Base-by-base conservation (phyloP, 2,329 filamentous ascomycete genomes). In the Fusarium austroafricanum region DNA sequence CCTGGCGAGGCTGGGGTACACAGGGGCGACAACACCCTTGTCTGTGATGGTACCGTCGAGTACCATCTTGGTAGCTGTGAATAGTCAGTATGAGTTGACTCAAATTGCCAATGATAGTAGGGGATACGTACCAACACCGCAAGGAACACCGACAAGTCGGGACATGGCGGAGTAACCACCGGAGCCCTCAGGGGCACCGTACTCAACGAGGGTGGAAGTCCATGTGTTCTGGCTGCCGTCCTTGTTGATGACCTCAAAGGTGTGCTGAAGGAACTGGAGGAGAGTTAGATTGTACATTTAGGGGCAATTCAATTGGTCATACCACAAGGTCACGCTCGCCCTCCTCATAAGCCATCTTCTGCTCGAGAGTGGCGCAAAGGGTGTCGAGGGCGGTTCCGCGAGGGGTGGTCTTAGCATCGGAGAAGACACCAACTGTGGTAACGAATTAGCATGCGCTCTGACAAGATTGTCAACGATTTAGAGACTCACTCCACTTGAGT, bases 91-190 rank as follows among this genome's bases (percentile, higher is more conserved):
- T 59, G 7, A 11, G 9, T 23, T 5, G 33, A 11, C 4, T 3
- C 10, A 5, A 6, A 21, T 7, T 10, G 3, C 6, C 2, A 31
- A 46, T 28, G n/a, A 17, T 9, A 21, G 11, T 6, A 9, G n/a
- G 21, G n/a, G 4, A n/a, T 35, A 65, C 61, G 10, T 65, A 64
- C 61, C 61, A 14, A 82, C 80, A 49, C 77, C 81, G 61, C 80
- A 82, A 7, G 92, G 91, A 6, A 94, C 84, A 76, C 92, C 92
- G 55, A 96, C 93, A 42, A 93, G 80, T 79, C 90, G 91, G 44
- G 92, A 92, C 93, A 97, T 97, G 71, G 92, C 89, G 6, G 87
- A 90, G 83, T 95, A 96, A 35, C 91, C 92, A 71, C 88, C 86
- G 54, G 91, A 90, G 33, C 91, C 92, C 71, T 88, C 86, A 59